Evolutionary conservation across 1,284 basidiomycete species (phyloP).

Genomic region (Coniophora puteana): DNA sequence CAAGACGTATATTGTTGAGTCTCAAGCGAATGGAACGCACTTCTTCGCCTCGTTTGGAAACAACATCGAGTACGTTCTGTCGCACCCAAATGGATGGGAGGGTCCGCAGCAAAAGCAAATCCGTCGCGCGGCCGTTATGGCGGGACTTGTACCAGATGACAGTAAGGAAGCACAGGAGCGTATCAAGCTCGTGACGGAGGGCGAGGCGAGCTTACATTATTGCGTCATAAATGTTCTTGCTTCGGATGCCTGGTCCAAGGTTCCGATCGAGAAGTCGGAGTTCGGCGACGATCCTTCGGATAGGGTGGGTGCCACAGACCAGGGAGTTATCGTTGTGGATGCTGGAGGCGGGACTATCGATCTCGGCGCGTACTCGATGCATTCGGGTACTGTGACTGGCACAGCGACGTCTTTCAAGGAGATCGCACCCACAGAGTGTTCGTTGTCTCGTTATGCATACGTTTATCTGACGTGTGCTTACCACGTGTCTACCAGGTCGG

Average conservation of each 20-base stretch:
- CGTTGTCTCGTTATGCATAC: slow-evolving; percentile 11
- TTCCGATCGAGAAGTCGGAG: slow-evolving; percentile 19
- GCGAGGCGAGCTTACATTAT: slow-evolving; percentile 47
- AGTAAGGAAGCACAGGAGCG: slow-evolving; percentile 26
- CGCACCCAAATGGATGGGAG: slow-evolving; percentile 45
- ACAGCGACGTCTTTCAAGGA: slow-evolving; percentile 34
- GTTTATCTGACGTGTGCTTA: slow-evolving; percentile 7
- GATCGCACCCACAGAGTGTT: slow-evolving; percentile 37
- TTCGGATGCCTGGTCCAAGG: slow-evolving; percentile 26
- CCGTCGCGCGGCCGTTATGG: slow-evolving; percentile 32
- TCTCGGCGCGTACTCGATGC: slow-evolving; percentile 43
- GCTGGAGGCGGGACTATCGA: slow-evolving; percentile 58
- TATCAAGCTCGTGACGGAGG: slow-evolving; percentile 45
- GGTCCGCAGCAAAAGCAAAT: slow-evolving; percentile 38
- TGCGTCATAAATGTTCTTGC: slow-evolving; percentile 37
- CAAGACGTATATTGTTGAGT: slow-evolving; percentile 43
- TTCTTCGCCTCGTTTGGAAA: slow-evolving; percentile 34
- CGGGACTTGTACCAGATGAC: slow-evolving; percentile 27
- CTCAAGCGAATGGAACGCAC: slow-evolving; percentile 36
- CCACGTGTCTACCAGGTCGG: slow-evolving; percentile 20
- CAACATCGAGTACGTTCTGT: slow-evolving; percentile 32
- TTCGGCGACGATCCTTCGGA: slow-evolving; percentile 20
- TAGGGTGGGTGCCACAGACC: slow-evolving; percentile 15
- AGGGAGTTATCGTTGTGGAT: slow-evolving; percentile 51
- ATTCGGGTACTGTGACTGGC: slow-evolving; percentile 8